Base-by-base conservation (phyloP, 805 yeast genomes). In the Ogataea salicorniae region DNA sequence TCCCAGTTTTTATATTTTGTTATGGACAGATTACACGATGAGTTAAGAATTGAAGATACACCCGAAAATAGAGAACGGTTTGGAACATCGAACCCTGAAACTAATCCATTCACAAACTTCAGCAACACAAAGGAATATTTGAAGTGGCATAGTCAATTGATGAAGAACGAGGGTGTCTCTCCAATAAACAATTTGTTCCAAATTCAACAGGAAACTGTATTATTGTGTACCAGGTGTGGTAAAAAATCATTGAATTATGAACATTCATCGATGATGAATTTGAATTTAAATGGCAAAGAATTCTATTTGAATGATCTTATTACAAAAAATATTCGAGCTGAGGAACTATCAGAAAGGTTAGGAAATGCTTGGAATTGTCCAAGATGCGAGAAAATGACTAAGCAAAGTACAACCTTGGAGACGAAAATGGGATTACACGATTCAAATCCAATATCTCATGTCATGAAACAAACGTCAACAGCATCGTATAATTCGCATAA, bases 291-390 rank as follows among this genome's bases (percentile, higher is more conserved):
- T 34, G 58, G 59, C 8, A 46, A 43, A 7, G 61, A 56, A 36
- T 45, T 48, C 14, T 52, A 56, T 43, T 62, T 86, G 46, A 79
- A 83, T 41, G 88, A 84, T 47, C 80, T 90, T 54, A 75, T 86
- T 39, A 66, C 71, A 33, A 71, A 81, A 59, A 84, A 79, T 58
- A 78, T 86, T 0, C 70, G 74, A 45, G 82, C 80, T 49, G 95
- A 86, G 61, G 71, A 81, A 4, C 64, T 86, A 44, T 69, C 73
- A n/a, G 72, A 74, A 7, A 84, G 59, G 33, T 49, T 88, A 23
- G 91, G 83, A 6, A 85, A 86, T 65, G 87, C 94, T 1, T 86
- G 95, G 95, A 78, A 83, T 53, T 86, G 95, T 69, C 91, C 94
- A 7, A 77, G 80, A 46, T 86, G 95, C 67, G 66, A 63, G 45